phyloP scores from a whole-genome alignment of 2,329 filamentous ascomycete species.

The Botrytis porri region DNA sequence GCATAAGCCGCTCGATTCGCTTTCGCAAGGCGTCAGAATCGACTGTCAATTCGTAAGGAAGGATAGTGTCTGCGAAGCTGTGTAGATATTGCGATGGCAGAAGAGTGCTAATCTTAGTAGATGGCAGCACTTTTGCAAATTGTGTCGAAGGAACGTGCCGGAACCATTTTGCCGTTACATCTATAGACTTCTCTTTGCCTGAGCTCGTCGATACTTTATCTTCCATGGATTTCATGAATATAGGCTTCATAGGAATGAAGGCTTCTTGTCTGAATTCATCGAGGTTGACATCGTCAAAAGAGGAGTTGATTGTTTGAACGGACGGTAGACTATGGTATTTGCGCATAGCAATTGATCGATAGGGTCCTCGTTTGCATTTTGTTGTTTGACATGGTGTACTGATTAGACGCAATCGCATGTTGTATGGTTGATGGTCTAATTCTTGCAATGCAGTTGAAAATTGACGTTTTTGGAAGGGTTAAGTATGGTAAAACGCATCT shows the following conservation, averaged over 20 bases:
- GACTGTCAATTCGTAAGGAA: constrained; percentile 57
- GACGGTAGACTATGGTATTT: constrained; percentile 2
- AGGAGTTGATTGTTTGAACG: constrained; percentile 22
- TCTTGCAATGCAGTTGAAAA: background rate
- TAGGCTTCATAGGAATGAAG: constrained; percentile 52
- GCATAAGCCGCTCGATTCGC: background rate
- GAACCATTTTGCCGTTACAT: constrained; percentile 62
- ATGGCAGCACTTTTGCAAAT: background rate
- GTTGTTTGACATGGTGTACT: background rate
- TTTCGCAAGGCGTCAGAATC: background rate
- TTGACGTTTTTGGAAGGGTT: no score
- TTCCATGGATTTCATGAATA: constrained; percentile 44
- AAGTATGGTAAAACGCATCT: no score
- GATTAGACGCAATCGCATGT: background rate
- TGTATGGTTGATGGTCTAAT: constrained; percentile 3
- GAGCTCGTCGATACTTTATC: constrained; percentile 14
- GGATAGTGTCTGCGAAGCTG: constrained; percentile 45
- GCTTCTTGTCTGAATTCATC: constrained; percentile 51
- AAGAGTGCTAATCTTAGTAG: background rate
- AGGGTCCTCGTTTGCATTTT: background rate
- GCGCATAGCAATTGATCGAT: background rate
- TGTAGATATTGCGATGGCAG: constrained; percentile 36
- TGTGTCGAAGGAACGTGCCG: background rate
- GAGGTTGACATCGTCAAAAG: constrained; percentile 36
- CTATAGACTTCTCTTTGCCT: constrained; percentile 45